Conservation (phyloP, 192 early-diverging fungal species). For the Coemansia sp. region DNA sequence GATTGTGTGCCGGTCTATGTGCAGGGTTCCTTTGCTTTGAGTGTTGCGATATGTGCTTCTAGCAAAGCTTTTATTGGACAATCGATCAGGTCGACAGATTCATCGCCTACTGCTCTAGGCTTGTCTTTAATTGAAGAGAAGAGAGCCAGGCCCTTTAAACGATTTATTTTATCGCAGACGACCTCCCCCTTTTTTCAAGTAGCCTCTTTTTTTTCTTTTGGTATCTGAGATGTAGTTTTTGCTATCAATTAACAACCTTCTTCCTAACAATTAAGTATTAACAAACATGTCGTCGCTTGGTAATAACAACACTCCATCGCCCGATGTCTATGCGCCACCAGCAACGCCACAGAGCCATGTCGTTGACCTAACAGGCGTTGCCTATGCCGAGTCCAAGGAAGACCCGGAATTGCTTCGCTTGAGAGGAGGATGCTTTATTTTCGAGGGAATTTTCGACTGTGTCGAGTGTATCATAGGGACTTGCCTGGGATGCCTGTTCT, state of each 20-base stretch:
- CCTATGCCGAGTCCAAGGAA: constrained; percentile 1
- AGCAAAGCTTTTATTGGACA: neutral
- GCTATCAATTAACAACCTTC: neutral
- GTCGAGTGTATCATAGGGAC: neutral
- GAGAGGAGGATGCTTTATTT: neutral
- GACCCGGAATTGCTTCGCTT: neutral
- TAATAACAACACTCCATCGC: neutral
- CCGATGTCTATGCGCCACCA: neutral
- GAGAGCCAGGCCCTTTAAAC: neutral
- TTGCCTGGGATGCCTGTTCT: constrained; percentile 3
- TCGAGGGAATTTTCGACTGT: neutral
- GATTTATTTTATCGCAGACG: neutral
- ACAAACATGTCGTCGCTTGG: neutral
- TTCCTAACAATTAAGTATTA: neutral
- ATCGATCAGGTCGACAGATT: neutral
- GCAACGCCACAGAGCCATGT: neutral
- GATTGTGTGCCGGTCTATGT: neutral
- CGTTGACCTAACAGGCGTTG: neutral
- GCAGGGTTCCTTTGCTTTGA: neutral
- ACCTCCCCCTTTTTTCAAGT: too few species aligned
- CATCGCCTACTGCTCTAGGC: constrained; percentile 7
- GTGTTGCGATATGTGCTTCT: neutral
- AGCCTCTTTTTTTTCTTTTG: neutral
- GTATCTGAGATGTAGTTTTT: neutral
- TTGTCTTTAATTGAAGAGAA: neutral